phyloP scores from a whole-genome alignment of 768 basidiomycete species.

The Lentinula sp. region DNA sequence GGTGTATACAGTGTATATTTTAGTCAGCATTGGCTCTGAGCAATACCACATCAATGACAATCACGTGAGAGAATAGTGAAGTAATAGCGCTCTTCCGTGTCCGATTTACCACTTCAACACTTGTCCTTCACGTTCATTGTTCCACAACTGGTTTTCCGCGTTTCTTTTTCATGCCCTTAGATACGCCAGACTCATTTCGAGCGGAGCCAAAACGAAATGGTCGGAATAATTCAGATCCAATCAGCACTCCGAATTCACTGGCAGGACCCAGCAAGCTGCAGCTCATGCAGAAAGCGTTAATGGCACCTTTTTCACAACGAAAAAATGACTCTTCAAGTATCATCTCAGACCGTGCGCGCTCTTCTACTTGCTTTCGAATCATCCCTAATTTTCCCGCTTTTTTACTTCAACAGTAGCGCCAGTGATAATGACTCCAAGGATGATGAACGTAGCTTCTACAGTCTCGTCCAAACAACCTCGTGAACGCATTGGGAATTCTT shows the following conservation, averaged over 20 bases:
- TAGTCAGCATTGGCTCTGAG: too few species aligned
- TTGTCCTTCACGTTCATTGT: neutral
- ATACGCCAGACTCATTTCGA: conserved; percentile 24
- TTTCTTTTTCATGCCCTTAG: conserved; percentile 28
- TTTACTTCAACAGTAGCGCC: conserved; percentile 57
- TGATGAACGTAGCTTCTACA: conserved; percentile 69
- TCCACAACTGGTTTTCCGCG: neutral
- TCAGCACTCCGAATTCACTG: conserved; percentile 25
- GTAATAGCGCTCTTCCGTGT: neutral
- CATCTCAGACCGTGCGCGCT: conserved; percentile 63
- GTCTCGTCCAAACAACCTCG: conserved; percentile 44
- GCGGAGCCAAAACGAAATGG: conserved; percentile 31
- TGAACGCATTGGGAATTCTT: conserved; percentile 24
- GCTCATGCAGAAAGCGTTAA: conserved; percentile 60
- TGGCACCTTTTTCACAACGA: conserved; percentile 64
- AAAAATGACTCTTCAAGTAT: conserved; percentile 70
- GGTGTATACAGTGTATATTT: too few species aligned
- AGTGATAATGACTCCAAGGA: conserved; percentile 83
- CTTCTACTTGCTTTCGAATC: neutral
- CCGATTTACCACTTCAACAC: neutral
- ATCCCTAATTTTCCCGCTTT: neutral
- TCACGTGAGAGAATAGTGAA: neutral
- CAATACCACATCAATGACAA: neutral
- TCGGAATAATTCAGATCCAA: conserved; percentile 32
- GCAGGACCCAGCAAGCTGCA: conserved; percentile 44